Evolutionary conservation across 441 rosid species (phyloP).

Genomic region (Adansonia grandidieri): DNA sequence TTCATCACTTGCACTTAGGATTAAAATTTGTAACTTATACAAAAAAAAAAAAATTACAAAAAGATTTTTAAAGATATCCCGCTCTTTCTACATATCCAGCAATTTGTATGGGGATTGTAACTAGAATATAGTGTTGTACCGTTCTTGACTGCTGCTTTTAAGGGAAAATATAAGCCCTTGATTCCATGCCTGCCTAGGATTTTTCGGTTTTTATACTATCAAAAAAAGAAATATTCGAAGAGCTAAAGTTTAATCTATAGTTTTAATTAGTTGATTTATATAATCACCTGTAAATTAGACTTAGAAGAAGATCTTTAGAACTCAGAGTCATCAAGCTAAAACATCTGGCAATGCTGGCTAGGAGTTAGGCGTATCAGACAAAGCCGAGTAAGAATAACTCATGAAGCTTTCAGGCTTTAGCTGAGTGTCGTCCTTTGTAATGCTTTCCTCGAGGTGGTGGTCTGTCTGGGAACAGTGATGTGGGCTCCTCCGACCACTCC

Average conservation of each 20-base stretch:
- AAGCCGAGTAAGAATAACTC: neutral
- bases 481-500: no score
- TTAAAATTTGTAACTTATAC: neutral
- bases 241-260: no score
- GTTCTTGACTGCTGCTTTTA: neutral
- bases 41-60: no score
- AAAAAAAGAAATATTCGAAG: no score
- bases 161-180: neutral
- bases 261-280: no score
- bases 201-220: neutral
- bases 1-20: constrained; percentile 28
- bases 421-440: no score
- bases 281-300: no score
- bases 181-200: neutral
- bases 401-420: no score
- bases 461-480: no score
- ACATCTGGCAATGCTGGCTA: neutral
- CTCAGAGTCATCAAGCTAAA: no score
- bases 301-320: no score
- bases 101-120: neutral
- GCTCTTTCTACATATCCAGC: neutral
- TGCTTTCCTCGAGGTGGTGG: no score
- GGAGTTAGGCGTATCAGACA: neutral
- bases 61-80: neutral
- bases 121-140: neutral